These are phyloP conservation scores for Mycena crocata DNA, from an alignment of 768 basidiomycete genomes.

Conservation along the genomic window DNA sequence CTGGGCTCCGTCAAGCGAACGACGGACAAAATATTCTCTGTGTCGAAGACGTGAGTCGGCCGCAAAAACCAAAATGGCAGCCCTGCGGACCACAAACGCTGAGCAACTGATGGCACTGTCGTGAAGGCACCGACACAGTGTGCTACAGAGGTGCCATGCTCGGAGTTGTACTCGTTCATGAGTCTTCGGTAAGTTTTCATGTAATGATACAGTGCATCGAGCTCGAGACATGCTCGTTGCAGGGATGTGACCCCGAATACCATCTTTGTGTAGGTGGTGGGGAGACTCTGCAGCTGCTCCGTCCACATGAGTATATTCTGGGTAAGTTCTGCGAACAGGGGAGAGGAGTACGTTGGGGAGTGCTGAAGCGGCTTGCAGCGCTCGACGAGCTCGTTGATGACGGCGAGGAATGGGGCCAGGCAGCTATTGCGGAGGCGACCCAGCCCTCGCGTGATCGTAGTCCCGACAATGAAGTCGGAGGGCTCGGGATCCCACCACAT, in stretches of 20 bases:
- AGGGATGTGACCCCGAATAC: background rate
- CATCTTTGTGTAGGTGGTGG: background rate
- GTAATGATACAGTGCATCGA: background rate
- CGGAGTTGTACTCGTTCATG: background rate
- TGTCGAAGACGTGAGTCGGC: background rate
- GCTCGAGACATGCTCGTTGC: background rate
- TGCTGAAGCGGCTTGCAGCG: background rate
- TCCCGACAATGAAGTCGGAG: background rate
- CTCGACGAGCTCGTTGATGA: background rate
- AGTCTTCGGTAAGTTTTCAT: background rate
- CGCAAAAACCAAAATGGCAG: background rate
- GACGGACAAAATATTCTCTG: background rate
- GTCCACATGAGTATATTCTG: background rate
- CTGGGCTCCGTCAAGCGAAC: background rate
- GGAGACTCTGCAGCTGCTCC: background rate
- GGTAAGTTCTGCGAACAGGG: background rate
- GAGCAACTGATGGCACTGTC: background rate
- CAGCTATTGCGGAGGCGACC: background rate
- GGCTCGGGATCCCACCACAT: background rate
- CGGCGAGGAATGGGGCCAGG: background rate
- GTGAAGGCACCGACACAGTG: background rate
- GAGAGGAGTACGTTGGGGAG: background rate
- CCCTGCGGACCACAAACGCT: constrained; percentile 1
- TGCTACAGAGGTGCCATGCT: background rate
- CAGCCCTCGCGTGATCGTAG: background rate